Evolutionary conservation across 2,329 filamentous ascomycete species (phyloP).

Genomic region (Xylariaceae sp.): DNA sequence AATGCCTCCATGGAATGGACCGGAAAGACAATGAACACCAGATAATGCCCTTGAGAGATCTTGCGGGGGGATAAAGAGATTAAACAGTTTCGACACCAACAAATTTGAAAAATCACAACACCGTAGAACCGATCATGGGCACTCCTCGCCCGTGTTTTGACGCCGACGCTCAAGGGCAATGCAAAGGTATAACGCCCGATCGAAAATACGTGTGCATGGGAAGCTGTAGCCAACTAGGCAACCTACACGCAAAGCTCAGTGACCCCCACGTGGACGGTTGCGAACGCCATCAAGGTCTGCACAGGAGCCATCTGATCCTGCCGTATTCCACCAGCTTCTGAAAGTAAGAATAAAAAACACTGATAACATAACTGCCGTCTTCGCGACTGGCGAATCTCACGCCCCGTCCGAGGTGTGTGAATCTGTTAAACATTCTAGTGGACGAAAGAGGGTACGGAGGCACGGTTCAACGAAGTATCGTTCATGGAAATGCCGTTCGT

Average conservation of each 20-base stretch:
- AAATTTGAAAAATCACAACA: neutral
- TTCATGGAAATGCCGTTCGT: too few species aligned
- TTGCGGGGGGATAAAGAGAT: slow-evolving; percentile 22
- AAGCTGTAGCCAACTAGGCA: slow-evolving; percentile 25
- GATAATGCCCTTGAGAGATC: slow-evolving; percentile 27
- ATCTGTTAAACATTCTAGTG: too few species aligned
- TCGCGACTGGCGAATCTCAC: too few species aligned
- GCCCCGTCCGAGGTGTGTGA: too few species aligned
- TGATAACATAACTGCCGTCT: too few species aligned
- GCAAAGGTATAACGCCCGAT: slow-evolving; percentile 16
- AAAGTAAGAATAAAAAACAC: too few species aligned
- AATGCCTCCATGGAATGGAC: slow-evolving; percentile 22
- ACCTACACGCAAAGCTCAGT: neutral
- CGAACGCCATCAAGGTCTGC: too few species aligned
- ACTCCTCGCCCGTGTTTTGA: slow-evolving; percentile 12
- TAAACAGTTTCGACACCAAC: neutral
- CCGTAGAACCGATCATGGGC: neutral
- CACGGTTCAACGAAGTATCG: too few species aligned
- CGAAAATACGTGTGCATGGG: slow-evolving; percentile 21
- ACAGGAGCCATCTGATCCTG: too few species aligned
- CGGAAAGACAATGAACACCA: slow-evolving; percentile 25
- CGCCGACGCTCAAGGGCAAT: slow-evolving; percentile 31
- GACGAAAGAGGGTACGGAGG: too few species aligned
- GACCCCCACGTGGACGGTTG: too few species aligned
- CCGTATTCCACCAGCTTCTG: too few species aligned